Evolutionary conservation across 1,139 yeast species (phyloP), one percentile per base, ranked within the genome.

Genomic region (Scheffersomyces segobiensis): DNA sequence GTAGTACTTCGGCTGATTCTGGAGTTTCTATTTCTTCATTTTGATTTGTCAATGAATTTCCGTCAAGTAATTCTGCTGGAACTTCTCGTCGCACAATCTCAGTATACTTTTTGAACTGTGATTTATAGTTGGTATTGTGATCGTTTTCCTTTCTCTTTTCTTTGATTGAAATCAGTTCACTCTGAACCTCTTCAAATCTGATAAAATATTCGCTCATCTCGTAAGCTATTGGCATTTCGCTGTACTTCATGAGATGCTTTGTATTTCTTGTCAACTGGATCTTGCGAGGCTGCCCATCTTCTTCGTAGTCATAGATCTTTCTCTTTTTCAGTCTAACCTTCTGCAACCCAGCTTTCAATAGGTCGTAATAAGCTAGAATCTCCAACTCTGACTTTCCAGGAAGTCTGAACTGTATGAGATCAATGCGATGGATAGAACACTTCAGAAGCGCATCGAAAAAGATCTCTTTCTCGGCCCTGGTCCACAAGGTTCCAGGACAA

Each of bases 171-270:
- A 77, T 65, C 52, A 68, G 63, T 2, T 60, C 63, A 22, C 80
- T 75, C 61, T 83, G 86, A 6, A 68, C 67, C 51, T 83, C 83
- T 65, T 87, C 91, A 68, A 82, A 71, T 14, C 69, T 67, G 1
- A 83, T 67, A 69, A 82, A 85, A 21, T 72, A 71, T 20, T 75
- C 76, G 59, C 82, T 78, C 81, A 86, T 80, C 66, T 87, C 91
- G 61, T 73, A 72, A 0, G 87, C 83, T 1, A 77, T 73, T 0
- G 90, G 90, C 32, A 86, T 68, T 3, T 83, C 83, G 24, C 69
- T 68, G 67, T 79, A 76, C 8, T 69, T 66, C 17, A 80, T 65
- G 52, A 76, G 63, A 10, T 62, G 60, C 24, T 60, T 59, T 8
- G 57, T 53, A 14, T 53, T 21, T 14, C 48, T 24, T 2, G 63